A percentile compares a stretch with the other conserved stretches of the same genome.
Evolutionary conservation across 805 yeast genomes (phyloP).

Genomic region (Millerozyma acaciae): DNA sequence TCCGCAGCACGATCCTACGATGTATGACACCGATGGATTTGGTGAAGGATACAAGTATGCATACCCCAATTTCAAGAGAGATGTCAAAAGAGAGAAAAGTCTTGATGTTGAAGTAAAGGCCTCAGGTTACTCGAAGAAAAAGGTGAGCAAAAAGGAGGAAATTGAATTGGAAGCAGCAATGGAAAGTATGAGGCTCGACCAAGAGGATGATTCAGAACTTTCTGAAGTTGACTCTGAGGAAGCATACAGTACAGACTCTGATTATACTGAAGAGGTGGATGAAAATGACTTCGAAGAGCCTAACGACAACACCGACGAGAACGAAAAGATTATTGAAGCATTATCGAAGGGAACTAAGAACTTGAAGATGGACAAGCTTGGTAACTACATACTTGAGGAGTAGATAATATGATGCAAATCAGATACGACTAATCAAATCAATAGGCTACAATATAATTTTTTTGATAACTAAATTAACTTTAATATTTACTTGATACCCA

Average conservation of each 20-base stretch:
- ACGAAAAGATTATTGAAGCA: conserved; percentile 65
- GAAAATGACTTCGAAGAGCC: conserved; percentile 32
- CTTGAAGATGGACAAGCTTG: conserved; percentile 77
- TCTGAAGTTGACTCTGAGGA: conserved; percentile 39
- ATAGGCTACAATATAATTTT: neutral
- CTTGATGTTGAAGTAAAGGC: conserved; percentile 89
- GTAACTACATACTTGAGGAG: conserved; percentile 68
- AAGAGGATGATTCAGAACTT: conserved; percentile 23
- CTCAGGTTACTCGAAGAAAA: conserved; percentile 64
- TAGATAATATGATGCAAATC: conserved; percentile 1
- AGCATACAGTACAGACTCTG: conserved; percentile 29
- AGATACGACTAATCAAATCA: conserved; percentile 1
- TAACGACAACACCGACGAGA: conserved; percentile 32
- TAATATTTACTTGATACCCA: conserved; percentile 13
- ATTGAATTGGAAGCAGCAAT: conserved; percentile 77
- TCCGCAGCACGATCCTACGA: conserved; percentile 63
- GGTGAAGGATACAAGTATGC: conserved; percentile 77
- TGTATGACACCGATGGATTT: conserved; percentile 74
- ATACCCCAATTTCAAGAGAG: conserved; percentile 77
- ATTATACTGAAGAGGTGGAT: conserved; percentile 32
- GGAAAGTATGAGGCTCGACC: conserved; percentile 51
- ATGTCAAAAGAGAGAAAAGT: conserved; percentile 61
- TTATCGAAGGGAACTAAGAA: conserved; percentile 57
- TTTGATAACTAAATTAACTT: conserved; percentile 4
- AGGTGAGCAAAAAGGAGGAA: conserved; percentile 34